Percentiles rank a stretch among this genome's conserved stretches.
Conservation (phyloP, 2,329 filamentous ascomycete species). For the Coniochaeta sp. region DNA sequence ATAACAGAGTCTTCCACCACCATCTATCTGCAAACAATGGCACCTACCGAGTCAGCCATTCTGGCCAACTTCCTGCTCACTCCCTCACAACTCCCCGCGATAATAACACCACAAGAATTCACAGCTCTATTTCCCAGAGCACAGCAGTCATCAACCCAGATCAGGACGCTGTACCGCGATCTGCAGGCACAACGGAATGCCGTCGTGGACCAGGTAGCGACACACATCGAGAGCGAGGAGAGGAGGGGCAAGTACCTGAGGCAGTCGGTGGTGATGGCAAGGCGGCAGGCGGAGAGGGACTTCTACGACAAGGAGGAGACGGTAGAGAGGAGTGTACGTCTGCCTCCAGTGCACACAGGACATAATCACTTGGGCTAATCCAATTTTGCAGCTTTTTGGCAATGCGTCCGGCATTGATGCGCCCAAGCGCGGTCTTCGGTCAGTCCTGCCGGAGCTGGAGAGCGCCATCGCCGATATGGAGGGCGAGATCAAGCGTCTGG, state of each 20-base stretch:
- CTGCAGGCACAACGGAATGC: constrained; percentile 67
- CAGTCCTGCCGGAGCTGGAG: constrained; percentile 64
- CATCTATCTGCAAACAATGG: constrained; percentile 44
- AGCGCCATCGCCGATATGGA: constrained; percentile 59
- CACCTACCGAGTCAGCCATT: constrained; percentile 68
- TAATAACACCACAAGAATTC: constrained; percentile 70
- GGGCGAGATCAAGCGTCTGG: constrained; percentile 57
- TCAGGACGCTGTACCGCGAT: constrained; percentile 69
- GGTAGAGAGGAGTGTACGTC: constrained; percentile 49
- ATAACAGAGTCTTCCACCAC: background rate
- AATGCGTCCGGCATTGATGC: constrained; percentile 47
- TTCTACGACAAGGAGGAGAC: constrained; percentile 57
- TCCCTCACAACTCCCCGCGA: constrained; percentile 65
- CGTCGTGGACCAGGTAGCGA: constrained; percentile 59
- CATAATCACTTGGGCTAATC: constrained; percentile 7
- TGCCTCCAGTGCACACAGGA: too few relatives aligned
- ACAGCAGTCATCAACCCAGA: constrained; percentile 57
- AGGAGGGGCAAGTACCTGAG: constrained; percentile 52
- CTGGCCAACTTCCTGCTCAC: constrained; percentile 72
- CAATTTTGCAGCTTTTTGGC: constrained; percentile 30
- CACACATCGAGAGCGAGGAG: constrained; percentile 59
- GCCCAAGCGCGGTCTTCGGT: constrained; percentile 52
- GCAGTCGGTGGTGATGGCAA: constrained; percentile 47
- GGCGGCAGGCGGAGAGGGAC: constrained; percentile 44
- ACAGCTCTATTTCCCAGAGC: constrained; percentile 66